phyloP scores from a whole-genome alignment of 2,329 filamentous ascomycete genomes.

The Penicillium sp. region DNA sequence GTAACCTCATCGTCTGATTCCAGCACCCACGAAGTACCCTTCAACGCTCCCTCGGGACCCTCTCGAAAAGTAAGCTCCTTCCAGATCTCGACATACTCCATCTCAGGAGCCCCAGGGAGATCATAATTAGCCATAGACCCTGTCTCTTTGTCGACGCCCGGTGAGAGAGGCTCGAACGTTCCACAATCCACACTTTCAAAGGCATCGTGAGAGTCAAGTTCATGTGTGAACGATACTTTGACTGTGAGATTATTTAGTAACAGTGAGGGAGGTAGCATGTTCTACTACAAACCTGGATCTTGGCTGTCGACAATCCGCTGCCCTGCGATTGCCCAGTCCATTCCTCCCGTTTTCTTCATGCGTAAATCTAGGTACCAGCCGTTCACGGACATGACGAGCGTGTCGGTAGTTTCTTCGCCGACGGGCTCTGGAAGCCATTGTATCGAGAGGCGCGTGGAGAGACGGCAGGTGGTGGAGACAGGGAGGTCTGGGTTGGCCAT shows the following conservation, averaged over 20 bases:
- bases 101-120: constrained; percentile 29
- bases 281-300: constrained; percentile 32
- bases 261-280: not conserved
- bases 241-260: constrained; percentile 13
- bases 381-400: constrained; percentile 43
- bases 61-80: constrained; percentile 41
- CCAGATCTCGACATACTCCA: constrained; percentile 67
- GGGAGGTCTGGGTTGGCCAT: constrained; percentile 11
- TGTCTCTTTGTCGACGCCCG: constrained; percentile 42
- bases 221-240: constrained; percentile 40
- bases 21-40: constrained; percentile 31
- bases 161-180: constrained; percentile 37
- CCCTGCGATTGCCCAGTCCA: constrained; percentile 48
- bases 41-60: constrained; percentile 27
- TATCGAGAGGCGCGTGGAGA: constrained; percentile 44
- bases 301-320: constrained; percentile 37
- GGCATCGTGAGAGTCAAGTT: constrained; percentile 37
- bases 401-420: constrained; percentile 43
- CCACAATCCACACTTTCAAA: constrained; percentile 38
- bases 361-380: constrained; percentile 47
- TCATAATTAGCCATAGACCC: constrained; percentile 41
- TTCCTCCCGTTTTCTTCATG: constrained; percentile 35
- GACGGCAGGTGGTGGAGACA: constrained; percentile 14
- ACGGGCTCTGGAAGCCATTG: constrained; percentile 44
- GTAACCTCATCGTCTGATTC: constrained; percentile 22